Evolutionary conservation across 176 grass and related monocot genomes (phyloP).

Genomic region (Juncus inflexus): DNA sequence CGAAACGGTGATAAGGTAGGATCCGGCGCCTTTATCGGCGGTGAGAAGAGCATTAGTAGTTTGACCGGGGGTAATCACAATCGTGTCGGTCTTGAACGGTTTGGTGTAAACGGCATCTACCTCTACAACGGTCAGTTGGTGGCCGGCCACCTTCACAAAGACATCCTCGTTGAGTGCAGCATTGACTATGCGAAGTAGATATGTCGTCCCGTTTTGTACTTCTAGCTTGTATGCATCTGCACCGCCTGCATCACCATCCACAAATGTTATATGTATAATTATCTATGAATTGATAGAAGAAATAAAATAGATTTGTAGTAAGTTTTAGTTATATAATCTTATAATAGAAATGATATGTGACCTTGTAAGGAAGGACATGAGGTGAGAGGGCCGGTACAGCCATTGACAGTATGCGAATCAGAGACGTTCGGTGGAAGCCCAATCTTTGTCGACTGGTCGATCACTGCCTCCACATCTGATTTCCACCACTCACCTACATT

Average conservation of each 20-base stretch:
- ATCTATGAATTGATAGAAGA: background rate
- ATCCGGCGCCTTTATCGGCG: slow-evolving; percentile 38
- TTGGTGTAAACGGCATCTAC: slow-evolving; percentile 70
- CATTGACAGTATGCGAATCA: slow-evolving; percentile 67
- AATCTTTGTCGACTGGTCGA: slow-evolving; percentile 43
- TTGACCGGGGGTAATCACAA: slow-evolving; percentile 63
- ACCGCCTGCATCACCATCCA: background rate
- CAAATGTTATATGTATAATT: background rate
- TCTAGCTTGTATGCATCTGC: slow-evolving; percentile 49
- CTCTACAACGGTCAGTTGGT: slow-evolving; percentile 52
- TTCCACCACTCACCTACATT: slow-evolving; percentile 65
- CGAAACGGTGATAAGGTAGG: slow-evolving; percentile 54
- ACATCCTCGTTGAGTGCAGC: slow-evolving; percentile 72
- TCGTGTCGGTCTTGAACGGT: slow-evolving; percentile 52
- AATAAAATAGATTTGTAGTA: background rate
- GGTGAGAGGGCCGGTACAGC: slow-evolving; percentile 46
- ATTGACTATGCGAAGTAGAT: slow-evolving; percentile 75
- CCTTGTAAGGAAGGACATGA: slow-evolving; percentile 56
- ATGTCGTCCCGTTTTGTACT: slow-evolving; percentile 54
- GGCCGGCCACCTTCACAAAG: slow-evolving; percentile 60
- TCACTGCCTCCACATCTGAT: slow-evolving; percentile 46
- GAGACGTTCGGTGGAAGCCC: slow-evolving; percentile 56
- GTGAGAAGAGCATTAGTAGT: slow-evolving; percentile 57
- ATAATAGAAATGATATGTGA: background rate
- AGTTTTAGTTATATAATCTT: background rate